These are phyloP conservation scores for Hydnomerulius pinastri DNA, from an alignment of 768 basidiomycete genomes.

Conservation along the genomic window DNA sequence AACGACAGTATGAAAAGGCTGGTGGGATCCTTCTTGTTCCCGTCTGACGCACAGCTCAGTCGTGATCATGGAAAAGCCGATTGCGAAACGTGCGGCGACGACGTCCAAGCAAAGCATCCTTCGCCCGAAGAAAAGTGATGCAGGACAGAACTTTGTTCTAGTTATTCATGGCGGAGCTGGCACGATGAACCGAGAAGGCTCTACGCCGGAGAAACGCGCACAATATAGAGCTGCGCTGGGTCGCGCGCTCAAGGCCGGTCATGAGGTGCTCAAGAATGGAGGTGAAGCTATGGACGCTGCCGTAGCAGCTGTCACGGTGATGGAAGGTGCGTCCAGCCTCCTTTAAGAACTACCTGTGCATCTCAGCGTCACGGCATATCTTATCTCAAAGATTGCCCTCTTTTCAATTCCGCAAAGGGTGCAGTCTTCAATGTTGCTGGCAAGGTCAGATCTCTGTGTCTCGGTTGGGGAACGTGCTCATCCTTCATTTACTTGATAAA, in stretches of 20 bases:
- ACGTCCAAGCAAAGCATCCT: neutral
- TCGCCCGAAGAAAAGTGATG: conserved; percentile 8
- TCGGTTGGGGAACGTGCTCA: neutral
- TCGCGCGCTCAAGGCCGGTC: conserved; percentile 59
- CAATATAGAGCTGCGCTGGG: conserved; percentile 58
- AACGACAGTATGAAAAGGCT: too few relatives aligned
- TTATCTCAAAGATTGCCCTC: conserved; percentile 55
- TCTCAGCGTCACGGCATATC: neutral
- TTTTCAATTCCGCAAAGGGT: conserved; percentile 81
- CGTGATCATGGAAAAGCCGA: conserved; percentile 11
- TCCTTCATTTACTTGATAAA: conserved; percentile 27
- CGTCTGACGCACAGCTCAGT: neutral
- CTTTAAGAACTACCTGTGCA: neutral
- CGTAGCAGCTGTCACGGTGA: conserved; percentile 66
- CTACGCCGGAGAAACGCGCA: conserved; percentile 61
- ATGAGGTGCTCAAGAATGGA: conserved; percentile 60
- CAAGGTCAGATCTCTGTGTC: conserved; percentile 51
- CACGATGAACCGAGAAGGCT: conserved; percentile 56
- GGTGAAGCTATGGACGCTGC: conserved; percentile 86
- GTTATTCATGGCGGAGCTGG: conserved; percentile 85
- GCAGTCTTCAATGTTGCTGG: conserved; percentile 82
- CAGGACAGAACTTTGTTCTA: conserved; percentile 40
- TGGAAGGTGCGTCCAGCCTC: conserved; percentile 59
- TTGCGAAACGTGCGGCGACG: neutral
- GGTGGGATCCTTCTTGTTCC: too few relatives aligned